phyloP scores from a whole-genome alignment of 345 rosid species.

The Punica granatum region DNA sequence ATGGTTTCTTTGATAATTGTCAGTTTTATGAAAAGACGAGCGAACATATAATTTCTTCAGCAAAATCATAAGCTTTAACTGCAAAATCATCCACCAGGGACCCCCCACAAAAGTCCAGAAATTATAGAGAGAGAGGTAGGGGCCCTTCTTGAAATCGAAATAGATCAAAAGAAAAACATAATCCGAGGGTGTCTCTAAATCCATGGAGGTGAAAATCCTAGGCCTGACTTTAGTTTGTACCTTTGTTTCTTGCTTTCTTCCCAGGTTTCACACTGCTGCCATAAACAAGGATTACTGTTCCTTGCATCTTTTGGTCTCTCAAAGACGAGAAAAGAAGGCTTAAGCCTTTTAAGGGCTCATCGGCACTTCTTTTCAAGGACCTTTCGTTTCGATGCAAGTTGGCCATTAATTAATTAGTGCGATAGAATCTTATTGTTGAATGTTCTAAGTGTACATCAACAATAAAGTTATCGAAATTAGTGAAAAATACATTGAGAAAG shows the following conservation, averaged over 20 bases:
- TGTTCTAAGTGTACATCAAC: background rate
- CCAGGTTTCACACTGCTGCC: no score
- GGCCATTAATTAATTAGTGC: background rate
- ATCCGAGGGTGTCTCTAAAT: background rate
- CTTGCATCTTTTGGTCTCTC: background rate
- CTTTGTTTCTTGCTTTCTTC: background rate
- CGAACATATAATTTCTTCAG: no score
- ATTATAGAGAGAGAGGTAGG: background rate
- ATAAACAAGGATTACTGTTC: no score
- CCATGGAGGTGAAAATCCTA: background rate
- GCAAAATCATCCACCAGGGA: background rate
- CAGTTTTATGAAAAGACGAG: no score
- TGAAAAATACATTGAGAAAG: no score
- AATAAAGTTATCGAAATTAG: no score
- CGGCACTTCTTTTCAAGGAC: slow-evolving; percentile 1
- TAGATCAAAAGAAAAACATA: background rate
- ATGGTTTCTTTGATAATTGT: no score
- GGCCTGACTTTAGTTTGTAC: background rate
- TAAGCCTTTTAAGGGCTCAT: background rate
- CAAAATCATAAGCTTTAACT: no score
- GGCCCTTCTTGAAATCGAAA: slow-evolving; percentile 1
- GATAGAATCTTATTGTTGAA: background rate
- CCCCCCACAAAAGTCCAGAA: background rate
- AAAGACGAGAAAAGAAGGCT: background rate
- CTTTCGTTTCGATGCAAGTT: background rate